These are phyloP conservation scores for Candida tunisiensis DNA, from an alignment of 1,139 yeast genomes.

Conservation along the genomic window DNA sequence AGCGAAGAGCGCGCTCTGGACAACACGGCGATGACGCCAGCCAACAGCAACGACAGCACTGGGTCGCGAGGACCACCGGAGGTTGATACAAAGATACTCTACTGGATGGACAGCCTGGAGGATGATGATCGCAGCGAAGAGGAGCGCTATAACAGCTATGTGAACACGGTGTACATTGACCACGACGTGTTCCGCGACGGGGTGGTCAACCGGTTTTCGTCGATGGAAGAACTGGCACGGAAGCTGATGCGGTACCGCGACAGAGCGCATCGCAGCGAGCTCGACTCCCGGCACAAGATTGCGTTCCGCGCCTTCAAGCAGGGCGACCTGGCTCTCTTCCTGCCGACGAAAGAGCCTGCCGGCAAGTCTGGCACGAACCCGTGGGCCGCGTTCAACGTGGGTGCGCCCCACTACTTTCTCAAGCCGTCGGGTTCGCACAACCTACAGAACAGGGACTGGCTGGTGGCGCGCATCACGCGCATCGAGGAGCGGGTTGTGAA, in stretches of 20 bases:
- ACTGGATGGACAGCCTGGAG: conserved; percentile 14
- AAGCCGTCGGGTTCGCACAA: conserved; percentile 22
- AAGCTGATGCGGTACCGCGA: conserved; percentile 50
- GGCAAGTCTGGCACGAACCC: conserved; percentile 30
- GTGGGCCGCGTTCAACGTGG: conserved; percentile 80
- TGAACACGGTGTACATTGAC: conserved; percentile 24
- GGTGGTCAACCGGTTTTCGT: conserved; percentile 63
- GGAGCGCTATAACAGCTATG: conserved; percentile 11
- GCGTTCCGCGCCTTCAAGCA: conserved; percentile 43
- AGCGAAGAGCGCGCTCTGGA: conserved; percentile 1
- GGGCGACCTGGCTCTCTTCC: conserved; percentile 65
- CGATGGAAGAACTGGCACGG: conserved; percentile 85
- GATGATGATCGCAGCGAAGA: conserved; percentile 5
- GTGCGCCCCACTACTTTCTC: conserved; percentile 62
- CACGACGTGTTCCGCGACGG: conserved; percentile 43
- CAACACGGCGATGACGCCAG: neutral
- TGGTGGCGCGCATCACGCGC: conserved; percentile 42
- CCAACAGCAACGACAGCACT: neutral
- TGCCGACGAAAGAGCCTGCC: conserved; percentile 50
- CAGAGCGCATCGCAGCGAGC: conserved; percentile 16
- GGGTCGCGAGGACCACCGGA: neutral
- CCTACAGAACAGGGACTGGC: conserved; percentile 40
- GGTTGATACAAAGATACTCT: conserved; percentile 5
- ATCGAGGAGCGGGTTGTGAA: conserved; percentile 29
- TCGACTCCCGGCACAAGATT: conserved; percentile 32